phyloP scores from a whole-genome alignment of 768 basidiomycete genomes.

The Termitomyces sp. region DNA sequence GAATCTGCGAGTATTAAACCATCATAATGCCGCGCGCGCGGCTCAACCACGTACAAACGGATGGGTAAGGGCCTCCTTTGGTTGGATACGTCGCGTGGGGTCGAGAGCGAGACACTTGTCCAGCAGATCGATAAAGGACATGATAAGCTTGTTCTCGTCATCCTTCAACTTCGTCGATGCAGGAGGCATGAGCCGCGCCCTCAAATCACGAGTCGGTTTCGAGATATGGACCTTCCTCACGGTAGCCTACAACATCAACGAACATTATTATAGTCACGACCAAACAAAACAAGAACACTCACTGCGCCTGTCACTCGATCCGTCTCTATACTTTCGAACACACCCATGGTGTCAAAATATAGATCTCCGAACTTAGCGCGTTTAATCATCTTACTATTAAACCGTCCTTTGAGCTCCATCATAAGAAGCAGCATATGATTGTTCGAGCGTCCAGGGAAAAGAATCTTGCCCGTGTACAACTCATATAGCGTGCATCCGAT shows the following conservation, averaged over 20 bases:
- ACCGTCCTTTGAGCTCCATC: conserved; percentile 96
- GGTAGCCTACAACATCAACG: conserved; percentile 53
- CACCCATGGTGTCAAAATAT: conserved; percentile 92
- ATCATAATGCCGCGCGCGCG: not conserved
- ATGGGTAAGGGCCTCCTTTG: conserved; percentile 85
- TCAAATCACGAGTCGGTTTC: conserved; percentile 79
- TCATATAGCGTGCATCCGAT: conserved; percentile 97
- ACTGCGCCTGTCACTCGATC: conserved; percentile 83
- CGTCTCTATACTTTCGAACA: conserved; percentile 80
- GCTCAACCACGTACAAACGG: conserved; percentile 71
- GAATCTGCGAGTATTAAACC: not conserved
- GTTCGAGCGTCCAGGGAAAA: conserved; percentile 95
- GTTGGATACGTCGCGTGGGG: conserved; percentile 81
- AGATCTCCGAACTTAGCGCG: conserved; percentile 88
- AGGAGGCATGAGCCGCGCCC: conserved; percentile 80
- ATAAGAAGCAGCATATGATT: conserved; percentile 97
- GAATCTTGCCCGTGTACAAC: conserved; percentile 93
- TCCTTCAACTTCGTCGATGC: conserved; percentile 78
- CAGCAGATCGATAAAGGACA: conserved; percentile 83
- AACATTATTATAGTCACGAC: conserved; percentile 17
- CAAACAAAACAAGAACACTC: conserved; percentile 45
- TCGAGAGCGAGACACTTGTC: conserved; percentile 91
- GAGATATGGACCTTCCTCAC: conserved; percentile 79
- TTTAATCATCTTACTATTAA: conserved; percentile 96
- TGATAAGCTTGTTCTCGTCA: conserved; percentile 79